Evolutionary conservation across 139 green algal genomes (phyloP), one percentile per base, ranked within the genome.

Genomic region (Chlorella ohadii): DNA sequence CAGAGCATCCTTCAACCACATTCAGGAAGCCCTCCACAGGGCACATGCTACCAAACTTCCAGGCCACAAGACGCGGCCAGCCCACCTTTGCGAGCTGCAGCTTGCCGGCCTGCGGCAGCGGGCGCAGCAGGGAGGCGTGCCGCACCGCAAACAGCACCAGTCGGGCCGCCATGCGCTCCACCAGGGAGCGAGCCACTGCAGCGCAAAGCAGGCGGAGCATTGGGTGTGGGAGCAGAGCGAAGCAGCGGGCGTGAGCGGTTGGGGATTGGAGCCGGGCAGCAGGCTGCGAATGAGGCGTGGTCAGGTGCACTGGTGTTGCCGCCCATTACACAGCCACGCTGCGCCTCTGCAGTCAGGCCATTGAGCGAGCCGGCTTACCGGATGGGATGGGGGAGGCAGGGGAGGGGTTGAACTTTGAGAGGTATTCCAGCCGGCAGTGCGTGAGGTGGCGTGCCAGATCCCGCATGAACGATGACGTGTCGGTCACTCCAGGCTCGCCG

Each of bases 121-220:
- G 89, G 19, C 95, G 87, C 75, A 98, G 83, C 72, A 99, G 91
- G 22, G 92, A 85, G 12, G 93, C 96, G 72, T 99, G 95, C 0
- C 96, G 92, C 75, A 99, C 92, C 57, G 97, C 98, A 81, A 98
- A 94, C 57, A 95, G 85, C 36, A 99, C 87, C 72, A 97, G 31
- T 16, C 97, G 94, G 2, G 85, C 85, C 25, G 94, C 94, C 86
- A 98, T 92, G 66, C 93, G 89, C 88, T 97, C 89, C 72, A 93
- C 89, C 31, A 98, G 88, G 17, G 86, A 74, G 25, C 71, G 85
- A 38, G 84, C 87, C 28, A 93, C 93, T 81, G 75, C 75, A 33
- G 51, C 47, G 31, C n/a, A 23, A 36, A 34, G 61, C 4, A 36
- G 12, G 17, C 4, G 27, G 25, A 5, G 25, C 27, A 68, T 36